Evolutionary conservation across 2,329 filamentous ascomycete species (phyloP).

Genomic region (Daldinia eschscholtzii): DNA sequence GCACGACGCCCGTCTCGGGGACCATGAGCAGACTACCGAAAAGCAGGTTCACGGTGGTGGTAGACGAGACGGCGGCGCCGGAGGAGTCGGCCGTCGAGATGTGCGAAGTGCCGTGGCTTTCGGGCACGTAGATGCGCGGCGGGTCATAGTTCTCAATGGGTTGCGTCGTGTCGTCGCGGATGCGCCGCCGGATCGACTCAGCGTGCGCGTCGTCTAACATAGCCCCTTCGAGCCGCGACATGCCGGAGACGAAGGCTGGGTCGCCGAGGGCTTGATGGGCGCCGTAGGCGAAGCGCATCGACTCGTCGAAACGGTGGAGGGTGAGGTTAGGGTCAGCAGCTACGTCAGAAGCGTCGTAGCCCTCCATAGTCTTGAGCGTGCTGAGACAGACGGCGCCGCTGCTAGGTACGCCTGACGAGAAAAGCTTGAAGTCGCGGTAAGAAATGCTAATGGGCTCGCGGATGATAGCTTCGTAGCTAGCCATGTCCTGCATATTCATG

Average conservation of each 20-base stretch:
- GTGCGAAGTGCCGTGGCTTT: slow-evolving; percentile 81
- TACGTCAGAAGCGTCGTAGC: slow-evolving; percentile 72
- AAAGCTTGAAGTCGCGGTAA: slow-evolving; percentile 79
- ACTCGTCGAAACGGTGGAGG: slow-evolving; percentile 86
- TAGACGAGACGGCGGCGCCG: slow-evolving; percentile 83
- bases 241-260: slow-evolving; percentile 76
- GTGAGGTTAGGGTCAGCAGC: slow-evolving; percentile 70
- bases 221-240: slow-evolving; percentile 72
- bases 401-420: slow-evolving; percentile 78
- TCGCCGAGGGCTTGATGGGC: slow-evolving; percentile 84
- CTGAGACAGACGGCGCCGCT: slow-evolving; percentile 82
- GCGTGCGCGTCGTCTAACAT: slow-evolving; percentile 76
- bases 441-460: slow-evolving; percentile 72
- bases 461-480: slow-evolving; percentile 75
- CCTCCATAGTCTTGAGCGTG: slow-evolving; percentile 85
- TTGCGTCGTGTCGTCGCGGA: slow-evolving; percentile 78
- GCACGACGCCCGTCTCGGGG: slow-evolving; percentile 83
- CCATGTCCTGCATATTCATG: slow-evolving; percentile 64
- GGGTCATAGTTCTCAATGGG: slow-evolving; percentile 82
- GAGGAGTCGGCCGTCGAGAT: slow-evolving; percentile 77
- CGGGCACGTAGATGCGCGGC: slow-evolving; percentile 71
- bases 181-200: slow-evolving; percentile 70
- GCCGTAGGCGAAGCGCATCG: slow-evolving; percentile 90
- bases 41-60: slow-evolving; percentile 88
- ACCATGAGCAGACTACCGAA: slow-evolving; percentile 86